phyloP scores from a whole-genome alignment of 176 grass and related monocot genomes.

The Eleusine coracana region DNA sequence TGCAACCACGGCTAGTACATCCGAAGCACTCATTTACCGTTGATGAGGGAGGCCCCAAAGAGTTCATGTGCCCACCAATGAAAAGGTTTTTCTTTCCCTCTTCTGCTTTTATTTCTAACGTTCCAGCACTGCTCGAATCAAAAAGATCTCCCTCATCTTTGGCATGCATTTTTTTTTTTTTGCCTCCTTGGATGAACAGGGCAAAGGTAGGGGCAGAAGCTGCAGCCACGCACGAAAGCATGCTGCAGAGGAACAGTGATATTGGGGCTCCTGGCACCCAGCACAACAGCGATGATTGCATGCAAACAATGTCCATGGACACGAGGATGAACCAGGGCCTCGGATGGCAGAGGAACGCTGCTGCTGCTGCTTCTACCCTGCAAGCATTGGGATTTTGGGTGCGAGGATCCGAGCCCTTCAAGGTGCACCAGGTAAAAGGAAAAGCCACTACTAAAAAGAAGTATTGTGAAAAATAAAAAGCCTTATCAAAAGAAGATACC shows the following conservation, averaged over 20 bases:
- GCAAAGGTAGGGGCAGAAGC: constrained; percentile 54
- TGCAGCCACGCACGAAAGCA: constrained; percentile 45
- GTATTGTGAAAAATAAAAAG: constrained; percentile 18
- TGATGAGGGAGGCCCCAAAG: constrained; percentile 71
- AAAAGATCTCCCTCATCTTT: constrained; percentile 33
- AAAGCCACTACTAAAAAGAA: constrained; percentile 35
- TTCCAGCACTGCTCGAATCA: constrained; percentile 1
- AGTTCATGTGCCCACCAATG: constrained; percentile 57
- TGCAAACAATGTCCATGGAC: constrained; percentile 52
- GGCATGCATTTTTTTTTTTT: neutral
- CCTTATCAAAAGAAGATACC: constrained; percentile 54
- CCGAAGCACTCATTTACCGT: constrained; percentile 57
- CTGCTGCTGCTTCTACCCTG: constrained; percentile 48
- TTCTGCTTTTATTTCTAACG: constrained; percentile 2
- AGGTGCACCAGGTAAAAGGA: constrained; percentile 61
- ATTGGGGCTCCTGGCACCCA: constrained; percentile 50
- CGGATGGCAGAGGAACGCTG: constrained; percentile 49
- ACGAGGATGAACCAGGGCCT: constrained; percentile 57
- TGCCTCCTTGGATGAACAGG: constrained; percentile 54
- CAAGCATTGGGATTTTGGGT: constrained; percentile 53
- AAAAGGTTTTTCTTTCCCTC: constrained; percentile 67
- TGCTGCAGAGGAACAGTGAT: constrained; percentile 63
- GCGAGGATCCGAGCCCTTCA: constrained; percentile 66
- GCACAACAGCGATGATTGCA: constrained; percentile 75
- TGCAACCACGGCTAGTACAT: constrained; percentile 43